Percentiles rank a stretch among this genome's conserved stretches.
phyloP scores from a whole-genome alignment of 2,329 filamentous ascomycete genomes.

The Pyrenophora graminea region DNA sequence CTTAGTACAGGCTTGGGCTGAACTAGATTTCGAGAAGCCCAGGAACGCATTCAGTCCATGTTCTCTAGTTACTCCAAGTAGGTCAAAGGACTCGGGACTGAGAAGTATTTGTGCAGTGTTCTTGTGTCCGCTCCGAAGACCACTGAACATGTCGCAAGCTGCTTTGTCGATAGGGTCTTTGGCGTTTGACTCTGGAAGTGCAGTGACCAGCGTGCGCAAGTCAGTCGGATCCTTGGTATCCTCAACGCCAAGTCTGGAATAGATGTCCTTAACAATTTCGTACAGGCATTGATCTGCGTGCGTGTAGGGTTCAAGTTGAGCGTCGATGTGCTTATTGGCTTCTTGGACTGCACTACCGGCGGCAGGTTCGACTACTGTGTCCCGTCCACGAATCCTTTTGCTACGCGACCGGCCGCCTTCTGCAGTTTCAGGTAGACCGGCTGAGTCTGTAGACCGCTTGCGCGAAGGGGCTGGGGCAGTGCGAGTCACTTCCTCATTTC shows the following conservation, averaged over 20 bases:
- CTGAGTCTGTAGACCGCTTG: constrained; percentile 65
- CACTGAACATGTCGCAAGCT: constrained; percentile 50
- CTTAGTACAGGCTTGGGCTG: constrained; percentile 47
- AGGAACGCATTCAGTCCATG: constrained; percentile 60
- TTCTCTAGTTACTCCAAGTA: constrained; percentile 55
- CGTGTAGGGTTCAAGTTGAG: constrained; percentile 57
- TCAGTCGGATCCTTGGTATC: constrained; percentile 50
- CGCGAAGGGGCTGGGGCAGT: constrained; percentile 51
- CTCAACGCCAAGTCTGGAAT: constrained; percentile 57
- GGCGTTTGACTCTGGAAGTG: constrained; percentile 14
- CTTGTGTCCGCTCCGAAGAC: constrained; percentile 43
- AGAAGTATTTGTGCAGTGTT: constrained; percentile 54
- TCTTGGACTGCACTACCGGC: constrained; percentile 57
- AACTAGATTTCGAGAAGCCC: constrained; percentile 58
- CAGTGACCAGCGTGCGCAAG: constrained; percentile 35
- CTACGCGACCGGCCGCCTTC: constrained; percentile 63
- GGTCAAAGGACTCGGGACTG: constrained; percentile 55
- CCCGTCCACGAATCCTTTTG: constrained; percentile 64
- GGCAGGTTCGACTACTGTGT: constrained; percentile 56
- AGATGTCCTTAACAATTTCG: constrained; percentile 56
- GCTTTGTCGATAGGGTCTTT: constrained; percentile 38
- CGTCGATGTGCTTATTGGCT: constrained; percentile 58
- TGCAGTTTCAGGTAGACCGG: constrained; percentile 60
- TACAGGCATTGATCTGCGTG: constrained; percentile 64
- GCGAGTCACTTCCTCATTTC: constrained; percentile 21